Conservation (phyloP, 441 rosid species). For the Adansonia madagascariensis region DNA sequence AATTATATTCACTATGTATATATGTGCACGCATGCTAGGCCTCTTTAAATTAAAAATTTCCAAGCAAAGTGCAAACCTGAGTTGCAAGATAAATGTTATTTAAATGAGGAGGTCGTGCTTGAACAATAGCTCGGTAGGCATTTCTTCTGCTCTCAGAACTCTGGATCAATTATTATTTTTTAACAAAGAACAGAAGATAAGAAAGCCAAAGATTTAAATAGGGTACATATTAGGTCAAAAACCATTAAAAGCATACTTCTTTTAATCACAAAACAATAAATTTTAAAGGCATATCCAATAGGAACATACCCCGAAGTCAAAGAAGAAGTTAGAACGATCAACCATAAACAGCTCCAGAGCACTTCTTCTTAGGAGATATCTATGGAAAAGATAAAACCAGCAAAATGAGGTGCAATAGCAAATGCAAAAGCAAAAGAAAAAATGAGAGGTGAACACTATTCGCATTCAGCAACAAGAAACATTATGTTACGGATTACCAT, state of each 20-base stretch:
- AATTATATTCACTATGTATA: neutral
- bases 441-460: neutral
- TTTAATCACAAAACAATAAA: conserved; percentile 22
- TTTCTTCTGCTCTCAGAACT: conserved; percentile 85
- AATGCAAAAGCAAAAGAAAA: conserved; percentile 6
- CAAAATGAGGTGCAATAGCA: conserved; percentile 29
- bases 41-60: conserved; percentile 15
- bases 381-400: conserved; percentile 39
- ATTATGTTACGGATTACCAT: neutral
- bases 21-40: neutral
- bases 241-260: conserved; percentile 19
- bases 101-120: conserved; percentile 86
- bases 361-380: conserved; percentile 97
- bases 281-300: conserved; percentile 23
- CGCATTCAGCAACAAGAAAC: neutral
- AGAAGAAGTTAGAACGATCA: conserved; percentile 96
- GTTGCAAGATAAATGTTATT: conserved; percentile 95
- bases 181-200: conserved; percentile 3
- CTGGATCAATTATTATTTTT: conserved; percentile 43
- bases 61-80: conserved; percentile 63
- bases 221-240: conserved; percentile 26
- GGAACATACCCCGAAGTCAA: conserved; percentile 89
- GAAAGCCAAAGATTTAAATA: conserved; percentile 25
- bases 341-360: conserved; percentile 98
- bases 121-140: conserved; percentile 96